Evolutionary conservation across 257 asterid species (phyloP), one percentile per base, ranked within the genome.

Genomic region (Scutellaria minor): DNA sequence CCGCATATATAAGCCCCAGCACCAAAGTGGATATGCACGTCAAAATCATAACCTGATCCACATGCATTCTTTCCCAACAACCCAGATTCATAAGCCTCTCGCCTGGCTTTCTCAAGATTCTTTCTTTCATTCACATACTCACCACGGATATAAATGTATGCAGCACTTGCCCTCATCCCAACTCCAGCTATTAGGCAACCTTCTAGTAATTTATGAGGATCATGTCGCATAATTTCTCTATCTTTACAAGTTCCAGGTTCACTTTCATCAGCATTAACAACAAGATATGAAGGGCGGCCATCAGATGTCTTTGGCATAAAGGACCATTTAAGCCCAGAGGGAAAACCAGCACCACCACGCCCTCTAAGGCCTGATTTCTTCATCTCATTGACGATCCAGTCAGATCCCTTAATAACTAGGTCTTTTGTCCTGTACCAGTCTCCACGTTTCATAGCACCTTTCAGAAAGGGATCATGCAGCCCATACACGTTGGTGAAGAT

Each of bases 231-330:
- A 42, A 95, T 95, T 84, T 95, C 98, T 83, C 99, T 85, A 72
- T 95, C 99, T 79, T 92, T 95, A 78, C 98, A 95, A 0, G 98
- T 95, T 68, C 99, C 98, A 55, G 99, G 99, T 84, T 95, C 99
- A 85, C 98, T 90, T 84, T 92, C 99, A 75, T 95, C 99, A 44
- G 99, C 99, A 82, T 92, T 95, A 70, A 92, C 98, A 41, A 95
- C 99, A 74, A 95, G 98, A 78, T 92, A 95, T 18, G 97, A 90
- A 71, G 99, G 99, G 47, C 98, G 98, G 20, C 99, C 98, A 83
- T 95, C 99, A 56, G 98, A 84, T 42, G 74, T 78, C 84, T 95
- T 95, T 40, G 99, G 99, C 99, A 95, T 95, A 79, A 95, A 95
- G 53, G 99, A 95, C 99, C 99, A 95, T 76, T 95, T 95, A 7